Evolutionary conservation across 805 yeast species (phyloP), one percentile per base, ranked within the genome.

Genomic region (Scheffersomyces amazonensis): DNA sequence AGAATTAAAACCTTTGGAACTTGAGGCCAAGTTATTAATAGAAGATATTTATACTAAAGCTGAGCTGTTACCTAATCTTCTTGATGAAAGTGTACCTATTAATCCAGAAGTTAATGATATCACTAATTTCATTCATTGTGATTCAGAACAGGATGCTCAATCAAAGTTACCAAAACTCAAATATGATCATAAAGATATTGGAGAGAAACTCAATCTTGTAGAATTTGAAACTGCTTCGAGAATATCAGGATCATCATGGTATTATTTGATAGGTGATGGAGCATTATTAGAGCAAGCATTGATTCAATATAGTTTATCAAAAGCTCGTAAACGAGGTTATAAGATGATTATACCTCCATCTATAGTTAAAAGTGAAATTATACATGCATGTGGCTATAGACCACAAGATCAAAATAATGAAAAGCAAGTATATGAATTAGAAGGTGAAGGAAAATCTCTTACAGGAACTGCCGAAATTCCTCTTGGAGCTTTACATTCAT

Each of bases 391-490:
- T 67, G 99, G 99, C 0, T 93, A 90, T 65, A 80, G 83, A 53
- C 99, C 99, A 10, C 77, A 95, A 42, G 98, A 93, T 53, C 82
- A 80, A 49, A 84, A 85, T 48, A 80, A 81, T 43, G 97, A 89
- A 53, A 81, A 81, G 35, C 99, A 93, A 56, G 83, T 88, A 0
- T 93, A 90, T 58, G 75, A 75, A 31, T 53, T 91, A 11, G 60
- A 66, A 0, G 71, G 72, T 16, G 75, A 74, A 27, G 69, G 69
- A 17, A 60, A 82, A 35, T 83, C 95, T 28, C 65, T 93, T 21
- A 81, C 91, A 0, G 99, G 98, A 1, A 93, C 99, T 0, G 96
- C 98, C 0, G 99, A 93, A 56, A 91, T 93, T 23, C 87, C 99
- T 0, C 59, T 93, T 19, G 99, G 96, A 0, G 96, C 89, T 0